A percentile compares a stretch with the other conserved stretches of the same genome.
Evolutionary conservation across 805 yeast species (phyloP).

Genomic region (Henningerozyma blattae): DNA sequence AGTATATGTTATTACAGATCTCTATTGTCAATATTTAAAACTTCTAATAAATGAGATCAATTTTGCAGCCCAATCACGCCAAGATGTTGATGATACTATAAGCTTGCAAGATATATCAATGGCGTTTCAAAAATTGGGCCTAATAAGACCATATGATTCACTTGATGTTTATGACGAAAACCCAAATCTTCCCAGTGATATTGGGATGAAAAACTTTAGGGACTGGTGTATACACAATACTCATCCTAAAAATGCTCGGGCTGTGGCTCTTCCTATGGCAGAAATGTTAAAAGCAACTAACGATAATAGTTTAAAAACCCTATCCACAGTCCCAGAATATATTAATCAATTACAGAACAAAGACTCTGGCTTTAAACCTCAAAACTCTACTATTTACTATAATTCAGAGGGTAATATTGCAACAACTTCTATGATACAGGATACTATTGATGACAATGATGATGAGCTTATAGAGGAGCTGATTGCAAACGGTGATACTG

Average conservation of each 20-base stretch:
- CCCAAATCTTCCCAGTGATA: constrained; percentile 31
- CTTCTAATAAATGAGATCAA: constrained; percentile 40
- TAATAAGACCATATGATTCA: constrained; percentile 45
- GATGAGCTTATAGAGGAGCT: constrained; percentile 18
- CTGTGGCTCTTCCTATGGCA: constrained; percentile 24
- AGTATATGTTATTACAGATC: constrained; percentile 66
- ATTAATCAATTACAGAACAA: constrained; percentile 24
- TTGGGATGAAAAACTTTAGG: constrained; percentile 39
- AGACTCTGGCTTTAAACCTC: constrained; percentile 5
- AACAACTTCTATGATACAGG: too few relatives aligned
- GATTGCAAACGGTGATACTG: constrained; percentile 22
- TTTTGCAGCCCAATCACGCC: constrained; percentile 37
- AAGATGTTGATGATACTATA: constrained; percentile 34
- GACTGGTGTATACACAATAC: constrained; percentile 42
- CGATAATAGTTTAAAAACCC: background rate
- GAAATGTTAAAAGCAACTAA: constrained; percentile 8
- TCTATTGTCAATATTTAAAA: constrained; percentile 52
- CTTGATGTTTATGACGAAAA: constrained; percentile 42
- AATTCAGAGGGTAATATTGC: constrained; percentile 6
- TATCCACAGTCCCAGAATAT: background rate
- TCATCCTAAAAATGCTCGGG: constrained; percentile 32
- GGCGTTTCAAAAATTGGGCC: constrained; percentile 52
- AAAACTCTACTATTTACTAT: background rate
- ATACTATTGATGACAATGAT: constrained; percentile 9
- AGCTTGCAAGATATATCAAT: constrained; percentile 52